A percentile compares a stretch with the other conserved stretches of the same genome.
These are phyloP conservation scores for Nyctanthes arbortristis DNA, from an alignment of 257 asterid genomes.

Conservation along the genomic window DNA sequence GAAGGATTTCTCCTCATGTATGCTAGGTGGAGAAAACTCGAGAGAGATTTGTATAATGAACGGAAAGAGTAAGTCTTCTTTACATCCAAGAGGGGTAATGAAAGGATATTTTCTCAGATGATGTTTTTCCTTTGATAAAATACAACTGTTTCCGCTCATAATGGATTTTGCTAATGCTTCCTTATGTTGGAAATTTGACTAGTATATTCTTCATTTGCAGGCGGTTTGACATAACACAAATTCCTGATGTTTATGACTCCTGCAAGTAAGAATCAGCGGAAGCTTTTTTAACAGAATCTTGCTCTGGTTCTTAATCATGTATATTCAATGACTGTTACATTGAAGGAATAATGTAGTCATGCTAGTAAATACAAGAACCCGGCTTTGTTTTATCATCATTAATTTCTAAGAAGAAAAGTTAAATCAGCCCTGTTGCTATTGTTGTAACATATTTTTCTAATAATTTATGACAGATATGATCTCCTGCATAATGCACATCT, in stretches of 20 bases:
- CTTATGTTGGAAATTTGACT: constrained; percentile 20
- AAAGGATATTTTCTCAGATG: no score
- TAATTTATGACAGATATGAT: constrained; percentile 66
- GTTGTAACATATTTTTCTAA: constrained; percentile 17
- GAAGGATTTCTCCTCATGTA: no score
- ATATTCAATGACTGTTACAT: neutral
- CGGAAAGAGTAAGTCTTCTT: no score
- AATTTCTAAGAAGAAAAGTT: constrained; percentile 2
- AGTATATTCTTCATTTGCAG: constrained; percentile 47
- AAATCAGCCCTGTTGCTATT: constrained; percentile 8
- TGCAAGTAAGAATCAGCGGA: constrained; percentile 74
- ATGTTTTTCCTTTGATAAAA: no score
- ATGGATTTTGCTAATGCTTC: constrained; percentile 11
- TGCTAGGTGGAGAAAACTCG: no score
- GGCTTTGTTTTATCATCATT: neutral
- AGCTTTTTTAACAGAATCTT: constrained; percentile 9
- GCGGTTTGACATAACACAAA: constrained; percentile 87
- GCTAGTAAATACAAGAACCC: neutral
- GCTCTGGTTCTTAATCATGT: constrained; percentile 5
- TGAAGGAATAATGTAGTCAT: constrained; percentile 2
- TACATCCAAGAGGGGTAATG: no score
- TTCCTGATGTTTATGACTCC: constrained; percentile 98
- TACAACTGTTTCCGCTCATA: neutral
- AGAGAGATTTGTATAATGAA: no score
- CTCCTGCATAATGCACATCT: constrained; percentile 95